Evolutionary conservation across 192 early-diverging fungal species (phyloP).

Genomic region (Backusella psychrophila): DNA sequence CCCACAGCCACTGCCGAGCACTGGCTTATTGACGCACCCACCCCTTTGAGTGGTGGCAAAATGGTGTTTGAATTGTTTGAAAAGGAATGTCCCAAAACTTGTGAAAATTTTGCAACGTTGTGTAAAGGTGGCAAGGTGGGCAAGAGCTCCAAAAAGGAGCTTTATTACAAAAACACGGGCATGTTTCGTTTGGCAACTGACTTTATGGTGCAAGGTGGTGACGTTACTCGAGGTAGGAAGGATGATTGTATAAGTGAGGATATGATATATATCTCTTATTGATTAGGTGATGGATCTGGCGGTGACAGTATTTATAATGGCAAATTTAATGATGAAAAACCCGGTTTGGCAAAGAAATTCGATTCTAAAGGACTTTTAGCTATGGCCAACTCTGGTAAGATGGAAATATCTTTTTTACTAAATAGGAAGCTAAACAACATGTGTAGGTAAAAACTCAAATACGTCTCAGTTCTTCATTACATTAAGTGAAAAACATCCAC

Average conservation of each 20-base stretch:
- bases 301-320: constrained; percentile 58
- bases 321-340: constrained; percentile 58
- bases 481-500: constrained; percentile 25
- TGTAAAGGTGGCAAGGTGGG: constrained; percentile 36
- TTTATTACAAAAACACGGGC: constrained; percentile 26
- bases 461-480: constrained; percentile 60
- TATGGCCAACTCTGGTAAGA: constrained; percentile 61
- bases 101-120: constrained; percentile 35
- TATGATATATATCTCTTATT: background rate
- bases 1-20: constrained; percentile 13
- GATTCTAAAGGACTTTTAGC: constrained; percentile 25
- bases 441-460: constrained; percentile 51
- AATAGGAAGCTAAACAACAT: background rate
- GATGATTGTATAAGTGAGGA: too few relatives aligned
- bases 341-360: constrained; percentile 30
- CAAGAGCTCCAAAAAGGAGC: constrained; percentile 36
- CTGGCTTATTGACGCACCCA: constrained; percentile 17
- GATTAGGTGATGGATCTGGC: constrained; percentile 41
- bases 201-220: constrained; percentile 43
- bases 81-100: constrained; percentile 35
- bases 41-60: constrained; percentile 23
- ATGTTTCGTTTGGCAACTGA: constrained; percentile 36
- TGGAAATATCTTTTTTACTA: background rate
- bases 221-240: constrained; percentile 38
- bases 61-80: constrained; percentile 28